Evolutionary conservation across 768 basidiomycete species (phyloP).

Genomic region (Lactarius akahatsu): DNA sequence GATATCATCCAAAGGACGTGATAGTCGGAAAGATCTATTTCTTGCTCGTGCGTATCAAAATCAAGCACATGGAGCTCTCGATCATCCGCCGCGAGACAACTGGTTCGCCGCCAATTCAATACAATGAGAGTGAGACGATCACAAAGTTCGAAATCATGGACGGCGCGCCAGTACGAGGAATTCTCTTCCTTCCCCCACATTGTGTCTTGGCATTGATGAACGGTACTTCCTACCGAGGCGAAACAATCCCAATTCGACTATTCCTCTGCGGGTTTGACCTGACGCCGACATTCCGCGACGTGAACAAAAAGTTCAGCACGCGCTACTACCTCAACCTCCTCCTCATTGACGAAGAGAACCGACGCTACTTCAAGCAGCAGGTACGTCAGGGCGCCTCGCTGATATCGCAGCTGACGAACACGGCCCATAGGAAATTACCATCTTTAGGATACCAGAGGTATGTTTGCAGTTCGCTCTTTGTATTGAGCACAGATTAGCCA

Average conservation of each 20-base stretch:
- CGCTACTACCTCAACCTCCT: conserved; percentile 98
- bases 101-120: conserved; percentile 96
- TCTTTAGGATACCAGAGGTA: conserved; percentile 88
- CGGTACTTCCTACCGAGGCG: conserved; percentile 52
- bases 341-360: conserved; percentile 96
- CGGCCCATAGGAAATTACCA: conserved; percentile 68
- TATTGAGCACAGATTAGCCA: conserved; percentile 1
- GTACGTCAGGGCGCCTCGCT: conserved; percentile 37
- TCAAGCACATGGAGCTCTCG: conserved; percentile 99
- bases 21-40: conserved; percentile 99
- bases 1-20: conserved; percentile 98
- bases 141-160: conserved; percentile 99
- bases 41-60: conserved; percentile 96
- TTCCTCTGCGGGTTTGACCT: conserved; percentile 98
- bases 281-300: conserved; percentile 97
- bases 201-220: background rate
- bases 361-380: conserved; percentile 97
- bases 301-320: conserved; percentile 98
- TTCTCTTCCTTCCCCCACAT: background rate
- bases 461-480: conserved; percentile 25
- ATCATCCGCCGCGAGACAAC: conserved; percentile 98
- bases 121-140: conserved; percentile 98
- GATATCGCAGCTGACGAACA: background rate
- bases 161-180: conserved; percentile 93
- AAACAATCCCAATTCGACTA: conserved; percentile 96